Evolutionary conservation across 352 stramenopile species (phyloP), one percentile per base, ranked within the genome.

Genomic region (Globisporangium cederbergense): DNA sequence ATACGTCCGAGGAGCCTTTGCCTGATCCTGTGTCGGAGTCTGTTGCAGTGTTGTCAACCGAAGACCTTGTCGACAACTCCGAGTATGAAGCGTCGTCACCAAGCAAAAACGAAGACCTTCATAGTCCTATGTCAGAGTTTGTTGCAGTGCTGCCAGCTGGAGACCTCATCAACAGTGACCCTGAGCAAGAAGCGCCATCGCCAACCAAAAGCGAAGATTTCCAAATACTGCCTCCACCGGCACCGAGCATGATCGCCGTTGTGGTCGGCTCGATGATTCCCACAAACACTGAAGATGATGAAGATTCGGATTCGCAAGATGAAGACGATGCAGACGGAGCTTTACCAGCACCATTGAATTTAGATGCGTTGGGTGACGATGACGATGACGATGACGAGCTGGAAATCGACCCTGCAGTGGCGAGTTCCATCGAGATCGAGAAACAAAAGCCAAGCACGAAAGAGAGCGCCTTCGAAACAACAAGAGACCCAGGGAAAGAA

Each of bases 341-440:
- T 28, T 7, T 14, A 14, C 22, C 65, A 30, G 50, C 56, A 40
- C 64, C 61, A n/a, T 63, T 76, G 20, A 57, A 64, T 25, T 47
- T 74, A 36, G 60, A 34, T 14, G 13, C 28, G 10, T 3, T 57
- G 10, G 49, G 58, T 34, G 57, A 42, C 51, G 72, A 77, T 34
- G 57, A 42, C 51, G 72, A 77, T 20, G 76, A 83, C 22, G 77
- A 82, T n/a, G 77, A 86, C 16, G 70, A 79, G n/a, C 49, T 86
- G 42, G 77, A 86, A 38, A 56, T 84, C 38, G 70, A 86, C 63
- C 34, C 61, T 28, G 58, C 64, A 2, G 74, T 84, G 10, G 62
- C 72, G 7, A 70, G 54, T 16, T 73, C 58, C 20, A 75, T 73
- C 4, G 28, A 61, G 49, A 22, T 60, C 2, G 38, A 70, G 50